Percentiles rank a stretch among this genome's conserved stretches.
These are phyloP conservation scores for Lomentospora prolificans DNA, from an alignment of 2,329 filamentous ascomycete genomes.

Conservation along the genomic window DNA sequence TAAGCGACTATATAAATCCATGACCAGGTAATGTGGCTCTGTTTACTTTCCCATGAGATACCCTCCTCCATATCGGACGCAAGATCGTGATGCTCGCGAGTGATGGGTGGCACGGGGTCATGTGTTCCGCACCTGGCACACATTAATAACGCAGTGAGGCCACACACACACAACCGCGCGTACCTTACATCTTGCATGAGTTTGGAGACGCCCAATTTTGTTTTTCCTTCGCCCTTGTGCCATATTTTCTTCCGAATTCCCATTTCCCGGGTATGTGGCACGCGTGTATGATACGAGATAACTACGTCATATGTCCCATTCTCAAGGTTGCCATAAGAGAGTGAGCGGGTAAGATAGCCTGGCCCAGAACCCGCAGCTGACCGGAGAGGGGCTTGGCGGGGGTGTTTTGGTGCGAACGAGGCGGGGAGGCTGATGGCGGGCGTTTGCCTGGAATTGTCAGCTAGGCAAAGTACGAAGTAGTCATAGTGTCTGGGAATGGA, in stretches of 20 bases:
- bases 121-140: not conserved
- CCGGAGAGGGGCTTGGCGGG: too few species aligned
- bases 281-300: not conserved
- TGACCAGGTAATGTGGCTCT: constrained; percentile 1
- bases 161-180: not conserved
- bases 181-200: not conserved
- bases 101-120: constrained; percentile 1
- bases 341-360: not conserved
- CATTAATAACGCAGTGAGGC: not conserved
- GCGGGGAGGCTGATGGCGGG: not conserved
- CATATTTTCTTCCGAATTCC: not conserved
- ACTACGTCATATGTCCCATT: not conserved
- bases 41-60: not conserved
- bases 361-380: not conserved
- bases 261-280: not conserved
- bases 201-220: not conserved
- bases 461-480: too few species aligned
- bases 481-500: too few species aligned
- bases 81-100: not conserved
- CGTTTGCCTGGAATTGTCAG: too few species aligned
- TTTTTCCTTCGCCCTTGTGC: not conserved
- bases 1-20: not conserved
- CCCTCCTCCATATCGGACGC: not conserved
- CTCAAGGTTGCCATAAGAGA: not conserved
- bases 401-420: not conserved